phyloP scores from a whole-genome alignment of 1,139 yeast genomes.

The Trichomonascaceae sp. region DNA sequence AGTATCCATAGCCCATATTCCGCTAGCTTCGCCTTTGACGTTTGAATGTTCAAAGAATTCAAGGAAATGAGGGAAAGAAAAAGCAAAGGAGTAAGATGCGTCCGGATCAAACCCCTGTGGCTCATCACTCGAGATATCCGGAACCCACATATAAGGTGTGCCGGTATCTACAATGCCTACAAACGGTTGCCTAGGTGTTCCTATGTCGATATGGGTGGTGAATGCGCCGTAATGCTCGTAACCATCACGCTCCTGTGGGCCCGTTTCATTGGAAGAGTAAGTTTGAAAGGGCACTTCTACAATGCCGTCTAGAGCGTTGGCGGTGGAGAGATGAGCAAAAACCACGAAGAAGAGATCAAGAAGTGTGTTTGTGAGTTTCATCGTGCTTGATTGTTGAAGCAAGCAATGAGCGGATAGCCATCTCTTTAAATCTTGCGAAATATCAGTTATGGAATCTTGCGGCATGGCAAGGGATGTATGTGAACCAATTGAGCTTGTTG shows the following conservation, averaged over 20 bases:
- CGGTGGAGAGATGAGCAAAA: background rate
- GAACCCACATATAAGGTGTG: background rate
- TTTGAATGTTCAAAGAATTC: background rate
- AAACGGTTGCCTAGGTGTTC: background rate
- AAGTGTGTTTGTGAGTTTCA: background rate
- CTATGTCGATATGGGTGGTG: background rate
- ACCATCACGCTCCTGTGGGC: background rate
- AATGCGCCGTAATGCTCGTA: background rate
- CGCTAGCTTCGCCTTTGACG: slow-evolving; percentile 28
- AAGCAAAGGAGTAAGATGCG: background rate
- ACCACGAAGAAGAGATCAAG: background rate
- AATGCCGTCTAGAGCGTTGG: background rate
- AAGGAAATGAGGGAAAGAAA: background rate
- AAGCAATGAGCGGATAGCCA: background rate
- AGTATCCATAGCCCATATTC: slow-evolving; percentile 45
- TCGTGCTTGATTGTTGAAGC: background rate
- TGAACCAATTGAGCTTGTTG: background rate
- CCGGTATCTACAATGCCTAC: background rate
- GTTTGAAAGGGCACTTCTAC: background rate
- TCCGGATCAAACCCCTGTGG: background rate
- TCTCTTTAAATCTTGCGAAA: background rate
- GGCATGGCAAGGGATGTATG: background rate
- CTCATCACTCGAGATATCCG: background rate
- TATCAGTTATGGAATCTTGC: background rate
- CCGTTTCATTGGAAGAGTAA: background rate